Evolutionary conservation across 2,329 filamentous ascomycete species (phyloP), one percentile per base, ranked within the genome.

Genomic region (Coniella vitis): DNA sequence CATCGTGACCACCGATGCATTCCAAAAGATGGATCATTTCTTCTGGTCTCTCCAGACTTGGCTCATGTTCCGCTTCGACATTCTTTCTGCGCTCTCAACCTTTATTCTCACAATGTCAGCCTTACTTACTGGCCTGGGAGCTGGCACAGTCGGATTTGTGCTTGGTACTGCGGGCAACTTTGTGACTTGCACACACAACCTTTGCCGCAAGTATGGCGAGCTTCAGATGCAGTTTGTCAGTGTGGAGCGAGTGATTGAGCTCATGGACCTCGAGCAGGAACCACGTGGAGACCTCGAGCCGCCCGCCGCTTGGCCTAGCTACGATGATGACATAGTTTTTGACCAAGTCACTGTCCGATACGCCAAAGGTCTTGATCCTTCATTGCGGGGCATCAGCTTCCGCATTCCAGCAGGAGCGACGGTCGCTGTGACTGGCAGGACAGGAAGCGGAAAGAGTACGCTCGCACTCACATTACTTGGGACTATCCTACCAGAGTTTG

Each of bases 1-100:
- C 45, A 84, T 96, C 31, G 71, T 76, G 2, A 89, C 90, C 0
- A 89, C 90, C 0, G 90, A 95, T 60, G 82, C 83, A 16, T 95
- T 95, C 61, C 90, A 95, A 63, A 89, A 89, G 62, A 93, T 95
- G 77, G 90, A 96, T 59, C 90, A 96, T 63, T 95, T 95, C 68
- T 95, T 94, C 68, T 95, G 90, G 86, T 87, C 83, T 51, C 74
- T 94, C 38, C 88, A 94, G 56, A 81, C 82, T 7, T 95, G 90
- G 90, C 73, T 95, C 2, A 83, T 83, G 62, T 89, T 86, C 59
- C 81, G 90, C 12, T 91, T 93, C 48, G 84, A 88, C 57, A 65
- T 72, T 8, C 67, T 90, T 5, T 88, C 88, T 0, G 86, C 85
- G 0, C 62, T 78, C 3, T 87, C 87, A 7, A 89, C 86, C 0